Conservation (phyloP, 1,284 basidiomycete species). For the Microbotryum scabiosae region DNA sequence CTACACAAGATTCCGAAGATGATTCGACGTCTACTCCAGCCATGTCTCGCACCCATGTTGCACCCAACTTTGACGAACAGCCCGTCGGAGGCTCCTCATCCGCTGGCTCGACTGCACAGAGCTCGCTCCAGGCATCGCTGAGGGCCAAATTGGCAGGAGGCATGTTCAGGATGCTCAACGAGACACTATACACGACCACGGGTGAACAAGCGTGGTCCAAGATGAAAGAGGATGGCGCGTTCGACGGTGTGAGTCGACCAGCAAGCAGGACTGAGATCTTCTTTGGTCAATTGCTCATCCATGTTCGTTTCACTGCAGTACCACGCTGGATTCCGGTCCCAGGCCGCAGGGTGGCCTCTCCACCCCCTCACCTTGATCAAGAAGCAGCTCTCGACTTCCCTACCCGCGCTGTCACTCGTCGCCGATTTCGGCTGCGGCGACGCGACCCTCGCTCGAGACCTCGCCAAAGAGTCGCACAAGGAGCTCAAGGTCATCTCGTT, state of each 20-base stretch:
- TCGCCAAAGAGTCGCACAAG: conserved; percentile 38
- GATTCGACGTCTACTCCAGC: background rate
- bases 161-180: conserved; percentile 36
- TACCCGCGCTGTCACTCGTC: conserved; percentile 58
- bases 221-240: conserved; percentile 69
- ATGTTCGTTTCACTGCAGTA: conserved; percentile 51
- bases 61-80: conserved; percentile 3
- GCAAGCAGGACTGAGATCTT: too few species aligned
- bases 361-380: conserved; percentile 79
- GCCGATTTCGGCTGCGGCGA: conserved; percentile 95
- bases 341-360: conserved; percentile 81
- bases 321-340: conserved; percentile 72
- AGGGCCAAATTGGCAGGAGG: conserved; percentile 35
- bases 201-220: conserved; percentile 64
- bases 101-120: conserved; percentile 5
- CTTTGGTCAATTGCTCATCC: background rate
- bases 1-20: too few species aligned
- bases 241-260: conserved; percentile 55
- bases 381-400: conserved; percentile 51
- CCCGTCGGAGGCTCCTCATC: background rate
- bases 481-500: conserved; percentile 30
- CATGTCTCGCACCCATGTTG: background rate
- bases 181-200: conserved; percentile 41
- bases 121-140: conserved; percentile 23
- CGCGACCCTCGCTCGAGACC: conserved; percentile 68